Base-by-base conservation (phyloP, 2,329 filamentous ascomycete genomes). In the Colletotrichum nymphaeae region DNA sequence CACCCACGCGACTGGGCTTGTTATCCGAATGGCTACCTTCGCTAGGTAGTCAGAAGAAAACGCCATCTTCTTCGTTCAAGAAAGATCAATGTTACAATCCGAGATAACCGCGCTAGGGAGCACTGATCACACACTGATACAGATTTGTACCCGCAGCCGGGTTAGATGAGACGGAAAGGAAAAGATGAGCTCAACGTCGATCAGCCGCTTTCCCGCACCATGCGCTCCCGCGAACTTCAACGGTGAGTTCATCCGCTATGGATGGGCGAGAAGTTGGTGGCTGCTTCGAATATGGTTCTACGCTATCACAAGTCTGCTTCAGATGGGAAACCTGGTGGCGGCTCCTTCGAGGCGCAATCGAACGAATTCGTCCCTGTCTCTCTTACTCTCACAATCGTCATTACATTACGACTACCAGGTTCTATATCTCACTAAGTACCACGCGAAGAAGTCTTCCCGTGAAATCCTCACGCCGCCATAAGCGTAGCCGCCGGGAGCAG, bases 401-500 rank as follows among this genome's bases (percentile, higher is more conserved):
- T 73, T 71, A 66, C 60, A 73, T 70, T 71, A 64, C 62, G 37
- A 52, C 46, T 62, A 57, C 26, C 55, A 4, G 37, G 6, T 7
- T 22, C 30, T 55, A 52, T 37, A 26, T 19, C 32, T 11, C 28
- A 19, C 30, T 3, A 7, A 7, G 22, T 4, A 52, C 9, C 32
- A 24, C n/a, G 2, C 14, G 11, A 6, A 19, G 4, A 28, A n/a
- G 22, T 6, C 35, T 37, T 5, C 28, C 22, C 28, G 35, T 12
- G 19, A 26, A 35, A 22, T 80, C 65, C 80, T 80, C 56, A 73
- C 49, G 9, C n/a, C 2, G 59, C 42, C 66, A 64, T 62, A 8
- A 53, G 28, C 28, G 65, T 75, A 28, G 73, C 68, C 24, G 59
- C 69, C 12, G 74, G 68, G 16, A 75, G 63, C 9, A 60, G 64